Evolutionary conservation across 805 yeast genomes (phyloP).

Genomic region (Hyphopichia homilentoma): DNA sequence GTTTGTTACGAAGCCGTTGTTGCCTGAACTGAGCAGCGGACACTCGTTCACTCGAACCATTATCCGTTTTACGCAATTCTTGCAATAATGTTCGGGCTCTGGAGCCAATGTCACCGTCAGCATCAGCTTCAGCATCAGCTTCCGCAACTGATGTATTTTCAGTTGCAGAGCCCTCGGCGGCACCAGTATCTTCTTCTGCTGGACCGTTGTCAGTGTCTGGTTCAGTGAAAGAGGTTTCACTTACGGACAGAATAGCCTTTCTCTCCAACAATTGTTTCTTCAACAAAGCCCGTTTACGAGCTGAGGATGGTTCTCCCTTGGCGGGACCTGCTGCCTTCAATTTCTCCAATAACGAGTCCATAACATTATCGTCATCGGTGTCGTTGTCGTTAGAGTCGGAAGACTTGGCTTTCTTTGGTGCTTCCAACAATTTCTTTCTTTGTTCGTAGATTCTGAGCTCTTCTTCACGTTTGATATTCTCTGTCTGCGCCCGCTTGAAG

Average conservation of each 20-base stretch:
- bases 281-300: conserved; percentile 75
- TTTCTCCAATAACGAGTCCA: conserved; percentile 84
- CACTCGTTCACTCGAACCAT: conserved; percentile 22
- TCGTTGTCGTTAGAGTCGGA: conserved; percentile 24
- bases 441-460: conserved; percentile 69
- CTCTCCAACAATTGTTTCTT: conserved; percentile 55
- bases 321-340: conserved; percentile 82
- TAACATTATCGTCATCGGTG: conserved; percentile 52
- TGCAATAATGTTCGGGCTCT: conserved; percentile 63
- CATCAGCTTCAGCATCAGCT: conserved; percentile 4
- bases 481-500: conserved; percentile 61
- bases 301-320: conserved; percentile 72
- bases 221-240: conserved; percentile 10
- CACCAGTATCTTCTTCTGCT: conserved; percentile 3
- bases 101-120: conserved; percentile 34
- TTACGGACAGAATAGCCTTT: conserved; percentile 5
- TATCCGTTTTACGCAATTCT: conserved; percentile 47
- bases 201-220: conserved; percentile 5
- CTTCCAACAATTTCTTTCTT: conserved; percentile 61
- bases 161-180: conserved; percentile 3
- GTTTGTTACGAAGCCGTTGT: conserved; percentile 28
- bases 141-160: conserved; percentile 1
- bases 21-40: conserved; percentile 44
- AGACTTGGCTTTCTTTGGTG: conserved; percentile 29
- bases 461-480: conserved; percentile 65